phyloP scores from a whole-genome alignment of 2,329 filamentous ascomycete species.

The Neonectria faginata region DNA sequence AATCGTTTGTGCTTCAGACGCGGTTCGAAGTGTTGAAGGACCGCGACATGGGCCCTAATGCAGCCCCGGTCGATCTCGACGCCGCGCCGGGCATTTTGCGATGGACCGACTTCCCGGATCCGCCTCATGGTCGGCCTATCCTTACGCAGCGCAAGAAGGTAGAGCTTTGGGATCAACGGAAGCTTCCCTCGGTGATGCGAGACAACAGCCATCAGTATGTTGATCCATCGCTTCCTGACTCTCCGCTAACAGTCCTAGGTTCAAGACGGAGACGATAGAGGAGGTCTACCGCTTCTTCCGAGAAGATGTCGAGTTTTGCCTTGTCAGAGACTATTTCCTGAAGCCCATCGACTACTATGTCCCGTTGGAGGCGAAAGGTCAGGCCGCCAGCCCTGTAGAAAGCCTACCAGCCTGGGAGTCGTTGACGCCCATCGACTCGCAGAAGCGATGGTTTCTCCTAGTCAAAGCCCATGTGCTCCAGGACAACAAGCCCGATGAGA shows the following conservation, averaged over 20 bases:
- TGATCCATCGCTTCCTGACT: rapidly evolving
- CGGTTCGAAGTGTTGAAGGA: slow-evolving; percentile 65
- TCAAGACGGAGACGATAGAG: slow-evolving; percentile 65
- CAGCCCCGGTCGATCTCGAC: slow-evolving; percentile 55
- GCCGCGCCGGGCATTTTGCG: slow-evolving; percentile 60
- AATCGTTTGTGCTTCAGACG: slow-evolving; percentile 68
- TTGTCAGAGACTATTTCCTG: slow-evolving; percentile 61
- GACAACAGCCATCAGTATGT: slow-evolving; percentile 66
- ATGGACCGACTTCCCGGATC: slow-evolving; percentile 72
- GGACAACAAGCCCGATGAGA: slow-evolving; percentile 68
- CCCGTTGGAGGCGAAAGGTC: slow-evolving; percentile 46
- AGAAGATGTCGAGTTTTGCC: slow-evolving; percentile 65
- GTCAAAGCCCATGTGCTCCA: slow-evolving; percentile 66
- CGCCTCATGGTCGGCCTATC: slow-evolving; percentile 58
- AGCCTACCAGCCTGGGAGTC: slow-evolving; percentile 60
- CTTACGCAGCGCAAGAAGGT: slow-evolving; percentile 67
- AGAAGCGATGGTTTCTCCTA: slow-evolving; percentile 66
- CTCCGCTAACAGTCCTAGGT: slow-evolving; percentile 47
- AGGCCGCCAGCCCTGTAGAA: slow-evolving; percentile 31
- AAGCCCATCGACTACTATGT: slow-evolving; percentile 49
- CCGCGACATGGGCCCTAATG: slow-evolving; percentile 57
- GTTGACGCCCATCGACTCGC: slow-evolving; percentile 61
- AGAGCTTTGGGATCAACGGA: slow-evolving; percentile 65
- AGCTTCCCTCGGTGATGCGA: slow-evolving; percentile 59
- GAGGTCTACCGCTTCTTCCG: slow-evolving; percentile 66